These are phyloP conservation scores for Metschnikowia koreensis DNA, from an alignment of 805 yeast genomes.

Conservation along the genomic window DNA sequence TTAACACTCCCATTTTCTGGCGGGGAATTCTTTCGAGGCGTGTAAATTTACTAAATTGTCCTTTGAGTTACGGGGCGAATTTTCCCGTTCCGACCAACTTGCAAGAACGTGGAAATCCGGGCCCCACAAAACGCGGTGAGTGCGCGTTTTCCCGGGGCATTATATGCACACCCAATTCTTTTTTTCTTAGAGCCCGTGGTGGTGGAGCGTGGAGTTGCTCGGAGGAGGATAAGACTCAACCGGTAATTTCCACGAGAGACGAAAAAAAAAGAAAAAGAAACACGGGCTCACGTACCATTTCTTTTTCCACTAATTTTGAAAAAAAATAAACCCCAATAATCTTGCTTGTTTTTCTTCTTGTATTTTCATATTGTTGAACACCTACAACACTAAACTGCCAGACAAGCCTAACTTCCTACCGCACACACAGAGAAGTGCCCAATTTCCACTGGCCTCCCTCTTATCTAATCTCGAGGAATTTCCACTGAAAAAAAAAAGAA, in stretches of 20 bases:
- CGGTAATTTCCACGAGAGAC: conserved; percentile 8
- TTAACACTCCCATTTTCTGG: not conserved
- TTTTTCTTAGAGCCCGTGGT: conserved; percentile 5
- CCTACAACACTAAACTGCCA: no score
- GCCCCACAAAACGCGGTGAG: conserved; percentile 3
- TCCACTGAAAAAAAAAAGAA: not conserved
- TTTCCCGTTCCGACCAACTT: not conserved
- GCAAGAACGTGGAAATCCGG: not conserved
- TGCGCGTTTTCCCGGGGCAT: not conserved
- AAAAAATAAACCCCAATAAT: not conserved
- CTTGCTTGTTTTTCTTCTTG: not conserved
- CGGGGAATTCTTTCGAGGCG: not conserved
- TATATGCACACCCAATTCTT: not conserved
- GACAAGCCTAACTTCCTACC: no score
- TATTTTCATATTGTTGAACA: not conserved
- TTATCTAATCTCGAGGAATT: not conserved
- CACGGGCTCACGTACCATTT: not conserved
- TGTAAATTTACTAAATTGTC: not conserved
- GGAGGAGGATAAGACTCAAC: conserved; percentile 6
- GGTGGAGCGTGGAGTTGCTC: conserved; percentile 11
- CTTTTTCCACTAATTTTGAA: not conserved
- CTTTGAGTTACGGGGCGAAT: not conserved
- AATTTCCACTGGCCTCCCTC: no score
- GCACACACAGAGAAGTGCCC: no score
- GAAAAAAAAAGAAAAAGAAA: conserved; percentile 1